Base-by-base conservation (phyloP, 768 basidiomycete species). In the Termitomyces eurrhizus region DNA sequence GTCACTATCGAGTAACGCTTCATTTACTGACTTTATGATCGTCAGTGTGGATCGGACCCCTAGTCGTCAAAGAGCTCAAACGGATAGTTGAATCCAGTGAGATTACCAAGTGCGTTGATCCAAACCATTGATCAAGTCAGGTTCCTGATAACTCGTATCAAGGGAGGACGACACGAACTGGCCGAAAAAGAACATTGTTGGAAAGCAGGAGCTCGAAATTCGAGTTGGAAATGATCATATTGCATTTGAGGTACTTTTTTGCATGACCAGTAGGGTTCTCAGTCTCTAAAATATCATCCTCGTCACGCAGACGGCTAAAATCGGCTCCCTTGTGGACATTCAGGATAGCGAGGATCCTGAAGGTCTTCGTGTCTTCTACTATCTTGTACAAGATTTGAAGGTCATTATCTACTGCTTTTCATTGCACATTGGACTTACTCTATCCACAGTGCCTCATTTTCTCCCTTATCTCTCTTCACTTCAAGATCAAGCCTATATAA, bases 401-500 rank as follows among this genome's bases (percentile, higher is more conserved):
- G 96, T 90, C 59, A 42, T 83, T 68, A 3, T 46, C 8, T 53
- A 13, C 7, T 0, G 37, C 42, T 13, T 46, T 13, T 51, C 2
- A 21, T 35, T 55, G 41, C 7, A 26, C 13, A 9, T 24, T 64
- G n/a, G 21, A 45, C 14, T 37, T 54, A 29, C 62, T 50, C 26
- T 51, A 5, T 50, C 51, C 13, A 7, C 68, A 99, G 96, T 98
- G 95, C 76, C 84, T 98, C 62, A 95, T 99, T 66, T 97, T 98
- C 75, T 98, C 97, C 9, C 84, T 99, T 63, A 98, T 99, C 72
- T 93, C 94, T 3, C 85, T 99, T 41, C 96, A 99, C 81, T 98
- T 99, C 89, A 98, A 98, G 80, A 98, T 99, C 83, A 98, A 99
- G 82, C 97, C 97, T 16, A 98, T 94, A 67, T 94, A 86, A 77